Evolutionary conservation across 2,329 filamentous ascomycete genomes (phyloP).

Genomic region (Diaporthe eres): DNA sequence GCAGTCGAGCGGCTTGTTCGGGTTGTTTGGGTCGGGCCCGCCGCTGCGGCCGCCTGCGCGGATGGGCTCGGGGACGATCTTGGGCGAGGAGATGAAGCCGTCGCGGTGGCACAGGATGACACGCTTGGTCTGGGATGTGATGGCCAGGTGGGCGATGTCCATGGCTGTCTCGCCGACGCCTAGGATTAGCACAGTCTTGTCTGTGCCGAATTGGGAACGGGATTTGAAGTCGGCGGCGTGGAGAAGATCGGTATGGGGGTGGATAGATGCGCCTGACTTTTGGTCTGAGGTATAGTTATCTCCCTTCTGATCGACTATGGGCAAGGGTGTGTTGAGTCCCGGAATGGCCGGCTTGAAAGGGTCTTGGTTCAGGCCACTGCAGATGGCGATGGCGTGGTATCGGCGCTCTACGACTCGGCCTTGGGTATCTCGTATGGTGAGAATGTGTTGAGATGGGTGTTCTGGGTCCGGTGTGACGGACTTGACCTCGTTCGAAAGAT

Average conservation of each 20-base stretch:
- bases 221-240: conserved; percentile 56
- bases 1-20: conserved; percentile 62
- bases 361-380: conserved; percentile 54
- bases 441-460: not conserved
- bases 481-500: conserved; percentile 49
- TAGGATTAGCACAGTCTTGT: conserved; percentile 53
- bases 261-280: not conserved
- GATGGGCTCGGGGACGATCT: conserved; percentile 46
- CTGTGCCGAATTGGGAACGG: conserved; percentile 51
- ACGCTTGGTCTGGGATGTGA: conserved; percentile 53
- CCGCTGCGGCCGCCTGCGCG: conserved; percentile 43
- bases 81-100: conserved; percentile 55
- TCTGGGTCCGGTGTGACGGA: conserved; percentile 35
- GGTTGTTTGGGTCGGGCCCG: conserved; percentile 42
- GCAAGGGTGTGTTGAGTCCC: not conserved
- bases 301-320: not conserved
- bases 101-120: conserved; percentile 56
- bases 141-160: conserved; percentile 54
- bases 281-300: no score
- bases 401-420: not conserved
- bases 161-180: conserved; percentile 56
- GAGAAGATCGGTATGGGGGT: conserved; percentile 45
- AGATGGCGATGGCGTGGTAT: conserved; percentile 55
- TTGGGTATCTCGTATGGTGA: not conserved
- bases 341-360: conserved; percentile 51